Evolutionary conservation across 2,329 filamentous ascomycete genomes (phyloP).

Genomic region (Stromatinia cepivora): DNA sequence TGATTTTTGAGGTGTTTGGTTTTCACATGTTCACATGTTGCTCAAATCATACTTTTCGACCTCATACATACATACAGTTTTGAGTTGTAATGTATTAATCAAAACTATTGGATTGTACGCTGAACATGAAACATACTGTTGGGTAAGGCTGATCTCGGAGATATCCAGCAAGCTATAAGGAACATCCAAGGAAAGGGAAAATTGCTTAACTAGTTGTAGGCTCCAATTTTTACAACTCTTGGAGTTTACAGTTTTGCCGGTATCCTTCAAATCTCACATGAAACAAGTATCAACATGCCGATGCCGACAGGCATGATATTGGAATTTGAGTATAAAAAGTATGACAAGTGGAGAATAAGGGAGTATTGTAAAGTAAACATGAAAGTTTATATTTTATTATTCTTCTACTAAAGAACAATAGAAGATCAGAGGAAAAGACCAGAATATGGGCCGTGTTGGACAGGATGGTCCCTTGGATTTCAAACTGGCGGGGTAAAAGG

Average conservation of each 20-base stretch:
- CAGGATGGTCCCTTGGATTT: neutral
- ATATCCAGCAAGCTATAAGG: slow-evolving; percentile 8
- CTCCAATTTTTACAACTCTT: neutral
- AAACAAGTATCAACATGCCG: neutral
- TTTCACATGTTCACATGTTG: slow-evolving; percentile 1
- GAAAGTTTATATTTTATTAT: neutral
- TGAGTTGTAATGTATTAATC: neutral
- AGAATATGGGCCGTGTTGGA: slow-evolving; percentile 4
- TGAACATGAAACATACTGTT: slow-evolving; percentile 6
- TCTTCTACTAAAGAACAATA: neutral
- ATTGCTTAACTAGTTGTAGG: neutral
- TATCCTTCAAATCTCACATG: neutral
- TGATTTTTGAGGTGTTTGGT: neutral
- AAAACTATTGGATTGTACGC: neutral
- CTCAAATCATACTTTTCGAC: neutral
- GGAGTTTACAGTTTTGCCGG: neutral
- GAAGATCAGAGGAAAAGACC: neutral
- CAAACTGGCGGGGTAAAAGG: slow-evolving; percentile 3
- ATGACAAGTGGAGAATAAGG: neutral
- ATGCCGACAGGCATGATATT: neutral
- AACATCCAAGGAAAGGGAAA: neutral
- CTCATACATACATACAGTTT: neutral
- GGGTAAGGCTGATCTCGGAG: slow-evolving; percentile 1
- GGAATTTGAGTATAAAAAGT: neutral
- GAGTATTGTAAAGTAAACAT: neutral